Conservation (phyloP, 2,329 filamentous ascomycete species). For the Cordyceps fumosorosea region DNA sequence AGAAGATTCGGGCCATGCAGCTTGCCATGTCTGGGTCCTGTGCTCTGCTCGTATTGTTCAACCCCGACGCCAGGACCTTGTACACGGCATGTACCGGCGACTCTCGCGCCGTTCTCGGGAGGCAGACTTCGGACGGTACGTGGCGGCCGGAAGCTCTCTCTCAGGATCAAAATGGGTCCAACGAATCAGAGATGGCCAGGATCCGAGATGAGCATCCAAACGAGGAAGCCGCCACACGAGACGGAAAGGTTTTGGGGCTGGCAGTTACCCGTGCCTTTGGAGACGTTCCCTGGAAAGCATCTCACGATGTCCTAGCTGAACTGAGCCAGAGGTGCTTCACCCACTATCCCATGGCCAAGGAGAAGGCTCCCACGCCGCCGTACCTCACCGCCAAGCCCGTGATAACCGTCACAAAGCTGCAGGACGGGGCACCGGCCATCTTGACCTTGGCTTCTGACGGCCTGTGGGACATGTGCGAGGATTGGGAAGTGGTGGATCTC, state of each 20-base stretch:
- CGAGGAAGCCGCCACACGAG: constrained; percentile 42
- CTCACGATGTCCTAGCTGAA: constrained; percentile 29
- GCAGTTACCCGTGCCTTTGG: constrained; percentile 55
- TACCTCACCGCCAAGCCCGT: constrained; percentile 60
- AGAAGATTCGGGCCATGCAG: constrained; percentile 17
- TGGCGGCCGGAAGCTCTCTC: constrained; percentile 49
- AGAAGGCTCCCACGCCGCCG: constrained; percentile 45
- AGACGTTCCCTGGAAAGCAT: constrained; percentile 58
- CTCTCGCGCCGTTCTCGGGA: constrained; percentile 52
- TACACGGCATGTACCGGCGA: constrained; percentile 58
- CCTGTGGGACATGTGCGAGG: constrained; percentile 51
- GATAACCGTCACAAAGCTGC: constrained; percentile 47
- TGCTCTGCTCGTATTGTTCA: constrained; percentile 51
- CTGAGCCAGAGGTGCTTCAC: constrained; percentile 38
- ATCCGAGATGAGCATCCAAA: constrained; percentile 49
- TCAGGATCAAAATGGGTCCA: constrained; percentile 54
- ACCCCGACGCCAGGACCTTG: constrained; percentile 41
- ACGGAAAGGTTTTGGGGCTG: constrained; percentile 52
- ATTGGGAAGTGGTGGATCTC: constrained; percentile 45
- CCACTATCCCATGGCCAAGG: constrained; percentile 19
- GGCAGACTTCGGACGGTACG: constrained; percentile 27
- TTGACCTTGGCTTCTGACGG: constrained; percentile 54
- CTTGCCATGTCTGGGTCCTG: constrained; percentile 42
- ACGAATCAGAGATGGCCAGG: constrained; percentile 44
- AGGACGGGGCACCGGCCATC: constrained; percentile 37